These are phyloP conservation scores for Monosporascus sp. DNA, from an alignment of 2,329 filamentous ascomycete species.

Conservation along the genomic window DNA sequence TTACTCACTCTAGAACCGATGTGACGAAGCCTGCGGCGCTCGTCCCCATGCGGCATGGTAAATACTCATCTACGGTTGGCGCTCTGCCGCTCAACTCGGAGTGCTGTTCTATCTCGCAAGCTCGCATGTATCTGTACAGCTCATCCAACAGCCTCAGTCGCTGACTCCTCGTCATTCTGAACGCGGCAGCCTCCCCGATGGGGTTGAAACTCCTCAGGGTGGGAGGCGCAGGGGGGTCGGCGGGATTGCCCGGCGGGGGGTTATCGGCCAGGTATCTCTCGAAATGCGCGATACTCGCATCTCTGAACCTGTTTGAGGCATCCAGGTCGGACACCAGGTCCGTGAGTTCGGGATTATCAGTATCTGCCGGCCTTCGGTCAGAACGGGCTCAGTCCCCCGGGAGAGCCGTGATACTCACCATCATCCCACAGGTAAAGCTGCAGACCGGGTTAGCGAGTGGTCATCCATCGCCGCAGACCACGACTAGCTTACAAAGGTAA, in stretches of 20 bases:
- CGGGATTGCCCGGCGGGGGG: neutral
- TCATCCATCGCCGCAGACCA: neutral
- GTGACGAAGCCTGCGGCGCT: conserved; percentile 3
- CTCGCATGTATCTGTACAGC: conserved; percentile 4
- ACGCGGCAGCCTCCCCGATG: conserved; percentile 4
- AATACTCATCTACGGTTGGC: conserved; percentile 12
- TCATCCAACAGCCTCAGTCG: conserved; percentile 3
- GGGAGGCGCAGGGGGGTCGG: neutral
- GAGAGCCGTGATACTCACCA: neutral
- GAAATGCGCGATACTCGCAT: conserved; percentile 3
- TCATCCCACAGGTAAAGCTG: conserved; percentile 12
- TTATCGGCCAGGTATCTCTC: conserved; percentile 4
- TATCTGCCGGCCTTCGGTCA: conserved; percentile 1
- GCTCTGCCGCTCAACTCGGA: conserved; percentile 10
- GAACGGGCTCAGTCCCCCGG: too few relatives aligned
- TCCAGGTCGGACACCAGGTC: conserved; percentile 2
- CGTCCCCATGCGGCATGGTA: conserved; percentile 8
- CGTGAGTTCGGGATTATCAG: conserved; percentile 8
- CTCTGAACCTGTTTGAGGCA: conserved; percentile 6
- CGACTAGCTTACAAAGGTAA: conserved; percentile 5
- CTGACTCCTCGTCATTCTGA: conserved; percentile 4
- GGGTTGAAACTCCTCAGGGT: conserved; percentile 9
- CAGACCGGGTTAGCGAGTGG: neutral
- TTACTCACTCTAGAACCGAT: neutral
- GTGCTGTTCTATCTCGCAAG: conserved; percentile 6